Evolutionary conservation across 345 rosid genomes (phyloP), one percentile per base, ranked within the genome.

Genomic region (Eutrema heterophyllum): DNA sequence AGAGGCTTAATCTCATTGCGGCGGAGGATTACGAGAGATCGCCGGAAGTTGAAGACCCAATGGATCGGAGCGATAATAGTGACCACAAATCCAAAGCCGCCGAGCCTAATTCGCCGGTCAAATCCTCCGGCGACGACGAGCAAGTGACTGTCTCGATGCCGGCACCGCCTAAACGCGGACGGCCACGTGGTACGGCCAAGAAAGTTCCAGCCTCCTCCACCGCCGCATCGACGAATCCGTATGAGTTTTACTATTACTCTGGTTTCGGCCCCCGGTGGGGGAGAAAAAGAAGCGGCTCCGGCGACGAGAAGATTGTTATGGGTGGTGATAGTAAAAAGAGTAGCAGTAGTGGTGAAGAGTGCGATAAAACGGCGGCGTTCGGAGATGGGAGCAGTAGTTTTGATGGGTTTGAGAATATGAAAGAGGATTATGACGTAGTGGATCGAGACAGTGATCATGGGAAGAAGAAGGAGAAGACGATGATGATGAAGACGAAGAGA

Each of bases 221-320:
- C 4, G 54, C 85, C 8, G 33, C 75, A 6, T 24, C 85, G 4
- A 51, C 7, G 57, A 87, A 84, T 74, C 95, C 92, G 7, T 78
- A 83, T 52, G 91, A 88, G 83, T 93, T 86, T 71, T 93, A 93
- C 70, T 93, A 93, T 72, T 93, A 93, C 83, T 84, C 97, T n/a
- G 98, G 97, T 74, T 93, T 91, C 65, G 97, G 98, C 18, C 98
- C 97, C 38, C 48, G 72, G 52, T 88, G 98, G 97, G 88, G 94
- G n/a, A 91, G 83, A 52, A 78, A 83, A 50, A 78, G 93, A 76
- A 82, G 88, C 18, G 84, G 78, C 14, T 57, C 72, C 44, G 74
- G n/a, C n/a, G 73, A 61, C 32, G 76, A 54, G 58, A 64, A 49
- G 49, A 40, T 74, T 0, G 63, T 33, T 78, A 4, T n/a, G 68